phyloP scores from a whole-genome alignment of 306 rosid species.

The Hylodesmum podocarpum region DNA sequence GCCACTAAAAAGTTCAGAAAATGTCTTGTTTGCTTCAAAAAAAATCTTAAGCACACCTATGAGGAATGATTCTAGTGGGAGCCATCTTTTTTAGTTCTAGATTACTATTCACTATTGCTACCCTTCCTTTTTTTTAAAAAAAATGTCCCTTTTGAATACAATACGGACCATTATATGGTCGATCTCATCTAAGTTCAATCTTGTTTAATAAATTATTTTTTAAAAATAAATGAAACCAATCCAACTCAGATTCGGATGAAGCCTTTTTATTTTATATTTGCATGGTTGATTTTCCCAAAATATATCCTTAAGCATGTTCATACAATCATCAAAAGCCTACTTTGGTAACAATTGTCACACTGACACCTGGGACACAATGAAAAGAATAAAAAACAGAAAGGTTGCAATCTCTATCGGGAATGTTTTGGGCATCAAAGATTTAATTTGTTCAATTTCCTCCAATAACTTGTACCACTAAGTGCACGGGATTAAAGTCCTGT shows the following conservation, averaged over 20 bases:
- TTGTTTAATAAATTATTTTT: neutral
- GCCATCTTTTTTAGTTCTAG: conserved; percentile 43
- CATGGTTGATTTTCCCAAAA: conserved; percentile 36
- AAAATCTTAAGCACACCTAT: conserved; percentile 52
- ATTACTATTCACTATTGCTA: conserved; percentile 27
- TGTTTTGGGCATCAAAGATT: conserved; percentile 28
- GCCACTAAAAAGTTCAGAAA: conserved; percentile 53
- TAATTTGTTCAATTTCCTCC: conserved; percentile 33
- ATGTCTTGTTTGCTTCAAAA: conserved; percentile 64
- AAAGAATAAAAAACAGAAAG: conserved; percentile 14
- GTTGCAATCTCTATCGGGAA: neutral
- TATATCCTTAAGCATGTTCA: conserved; percentile 49
- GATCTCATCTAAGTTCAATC: conserved; percentile 1
- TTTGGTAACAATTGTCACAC: conserved; percentile 36
- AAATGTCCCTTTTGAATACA: neutral
- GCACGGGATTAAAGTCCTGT: conserved; percentile 53
- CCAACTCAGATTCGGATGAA: conserved; percentile 21
- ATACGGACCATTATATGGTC: conserved; percentile 14
- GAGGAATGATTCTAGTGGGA: conserved; percentile 55
- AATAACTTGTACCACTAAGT: conserved; percentile 35
- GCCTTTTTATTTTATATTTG: conserved; percentile 30
- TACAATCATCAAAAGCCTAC: conserved; percentile 55
- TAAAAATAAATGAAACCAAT: neutral
- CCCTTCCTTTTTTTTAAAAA: neutral
- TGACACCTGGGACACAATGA: conserved; percentile 28